These are phyloP conservation scores for Phaeodactylum tricornutum DNA, from an alignment of 108 stramenopile genomes.

Conservation along the genomic window DNA sequence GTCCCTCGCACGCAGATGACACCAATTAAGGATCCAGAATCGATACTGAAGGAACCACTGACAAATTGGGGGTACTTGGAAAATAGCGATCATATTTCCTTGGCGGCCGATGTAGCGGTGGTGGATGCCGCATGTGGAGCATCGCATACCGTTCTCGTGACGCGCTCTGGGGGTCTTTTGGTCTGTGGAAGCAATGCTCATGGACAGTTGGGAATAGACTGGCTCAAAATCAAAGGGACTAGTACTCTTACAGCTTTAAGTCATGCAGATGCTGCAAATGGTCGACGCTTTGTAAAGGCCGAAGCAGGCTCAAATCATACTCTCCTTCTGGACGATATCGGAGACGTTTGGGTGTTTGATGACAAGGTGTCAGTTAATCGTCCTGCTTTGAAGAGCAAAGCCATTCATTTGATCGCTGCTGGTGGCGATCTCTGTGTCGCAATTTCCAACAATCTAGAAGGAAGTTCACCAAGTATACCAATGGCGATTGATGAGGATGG, in stretches of 20 bases:
- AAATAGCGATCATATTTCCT: conserved; percentile 12
- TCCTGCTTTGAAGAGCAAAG: conserved; percentile 21
- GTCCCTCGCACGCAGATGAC: no score
- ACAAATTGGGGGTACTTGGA: conserved; percentile 32
- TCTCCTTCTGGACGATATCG: conserved; percentile 42
- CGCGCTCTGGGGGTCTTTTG: conserved; percentile 42
- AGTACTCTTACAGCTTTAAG: not conserved
- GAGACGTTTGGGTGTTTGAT: conserved; percentile 46
- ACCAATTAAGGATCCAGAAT: no score
- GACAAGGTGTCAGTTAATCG: conserved; percentile 14
- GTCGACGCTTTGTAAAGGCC: conserved; percentile 25
- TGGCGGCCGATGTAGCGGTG: conserved; percentile 49
- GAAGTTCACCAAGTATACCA: no score
- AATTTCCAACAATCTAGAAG: no score
- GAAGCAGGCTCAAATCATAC: conserved; percentile 46
- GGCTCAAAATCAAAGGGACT: conserved; percentile 3
- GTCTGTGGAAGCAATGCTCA: conserved; percentile 50
- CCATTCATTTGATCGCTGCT: conserved; percentile 33
- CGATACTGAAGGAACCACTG: conserved; percentile 18
- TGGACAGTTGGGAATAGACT: conserved; percentile 39
- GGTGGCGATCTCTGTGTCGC: conserved; percentile 46
- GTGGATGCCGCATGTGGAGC: conserved; percentile 57
- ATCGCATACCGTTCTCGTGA: conserved; percentile 45
- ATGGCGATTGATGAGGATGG: no score
- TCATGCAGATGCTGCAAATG: not conserved